phyloP scores from a whole-genome alignment of 768 basidiomycete genomes.

The Sistotremastrum suecicum region DNA sequence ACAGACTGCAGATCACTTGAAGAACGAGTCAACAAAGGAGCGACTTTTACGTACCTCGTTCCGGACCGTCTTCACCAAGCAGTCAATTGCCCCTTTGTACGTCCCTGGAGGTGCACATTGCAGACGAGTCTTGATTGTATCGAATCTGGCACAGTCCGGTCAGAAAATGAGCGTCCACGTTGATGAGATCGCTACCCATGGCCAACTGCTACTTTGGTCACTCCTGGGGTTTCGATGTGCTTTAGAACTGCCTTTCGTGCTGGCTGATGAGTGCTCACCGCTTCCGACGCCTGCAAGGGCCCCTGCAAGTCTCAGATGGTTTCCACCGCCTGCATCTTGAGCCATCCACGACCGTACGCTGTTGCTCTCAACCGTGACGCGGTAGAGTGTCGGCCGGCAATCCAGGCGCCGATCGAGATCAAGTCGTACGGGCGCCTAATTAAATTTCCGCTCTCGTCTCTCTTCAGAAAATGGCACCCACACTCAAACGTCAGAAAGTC shows the following conservation, averaged over 20 bases:
- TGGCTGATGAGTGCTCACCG: conserved; percentile 23
- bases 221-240: not conserved
- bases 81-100: conserved; percentile 48
- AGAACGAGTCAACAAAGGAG: conserved; percentile 1
- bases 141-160: conserved; percentile 30
- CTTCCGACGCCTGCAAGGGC: conserved; percentile 47
- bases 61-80: conserved; percentile 37
- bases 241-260: conserved; percentile 1
- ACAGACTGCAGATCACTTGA: conserved; percentile 28
- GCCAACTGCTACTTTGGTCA: conserved; percentile 46
- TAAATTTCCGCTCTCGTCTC: too few species aligned
- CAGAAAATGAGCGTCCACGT: not conserved
- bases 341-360: not conserved
- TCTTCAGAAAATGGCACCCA: too few species aligned
- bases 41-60: conserved; percentile 35
- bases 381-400: too few species aligned
- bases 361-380: too few species aligned
- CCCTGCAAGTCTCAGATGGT: conserved; percentile 37
- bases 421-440: too few species aligned
- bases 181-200: conserved; percentile 34
- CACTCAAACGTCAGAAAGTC: too few species aligned
- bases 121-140: conserved; percentile 60
- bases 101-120: conserved; percentile 55
- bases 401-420: too few species aligned
- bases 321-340: conserved; percentile 7